Percentiles rank a stretch among this genome's conserved stretches.
Evolutionary conservation across 148 eudicot species (phyloP).

Genomic region (Silene uniflora): DNA sequence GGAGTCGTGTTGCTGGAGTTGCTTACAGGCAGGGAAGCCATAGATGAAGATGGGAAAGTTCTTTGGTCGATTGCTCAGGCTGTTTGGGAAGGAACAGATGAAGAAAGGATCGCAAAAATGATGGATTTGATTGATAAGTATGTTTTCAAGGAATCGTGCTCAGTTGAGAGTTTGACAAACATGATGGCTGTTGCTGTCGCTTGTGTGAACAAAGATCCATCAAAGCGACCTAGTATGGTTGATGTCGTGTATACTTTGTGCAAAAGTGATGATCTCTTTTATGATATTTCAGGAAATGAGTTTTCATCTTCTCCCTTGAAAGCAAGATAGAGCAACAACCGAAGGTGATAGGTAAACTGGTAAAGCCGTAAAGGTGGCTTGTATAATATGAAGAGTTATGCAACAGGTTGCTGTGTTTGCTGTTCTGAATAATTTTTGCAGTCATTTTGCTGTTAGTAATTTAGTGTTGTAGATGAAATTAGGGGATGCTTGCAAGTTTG

Average conservation of each 20-base stretch:
- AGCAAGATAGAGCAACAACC: conserved; percentile 17
- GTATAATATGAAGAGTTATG: neutral
- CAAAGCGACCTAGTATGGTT: conserved; percentile 74
- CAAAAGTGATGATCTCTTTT: conserved; percentile 69
- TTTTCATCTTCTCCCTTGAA: conserved; percentile 36
- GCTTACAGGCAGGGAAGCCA: conserved; percentile 63
- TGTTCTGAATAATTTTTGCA: no score
- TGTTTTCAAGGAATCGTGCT: conserved; percentile 39
- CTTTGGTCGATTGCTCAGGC: conserved; percentile 45
- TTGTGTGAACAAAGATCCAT: conserved; percentile 60
- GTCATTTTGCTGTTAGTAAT: no score
- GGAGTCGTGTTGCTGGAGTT: conserved; percentile 89
- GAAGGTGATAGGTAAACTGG: neutral
- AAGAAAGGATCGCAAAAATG: conserved; percentile 35
- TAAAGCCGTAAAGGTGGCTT: neutral
- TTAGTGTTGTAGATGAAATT: conserved; percentile 3
- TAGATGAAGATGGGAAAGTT: conserved; percentile 52
- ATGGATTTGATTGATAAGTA: conserved; percentile 48
- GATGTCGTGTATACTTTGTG: conserved; percentile 85
- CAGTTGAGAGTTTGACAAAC: conserved; percentile 50
- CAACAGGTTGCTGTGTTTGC: no score
- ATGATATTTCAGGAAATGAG: conserved; percentile 49
- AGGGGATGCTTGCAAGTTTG: neutral
- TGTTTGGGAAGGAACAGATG: conserved; percentile 48
- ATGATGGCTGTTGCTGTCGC: conserved; percentile 62